A percentile compares a stretch with the other conserved stretches of the same genome.
phyloP scores from a whole-genome alignment of 768 basidiomycete species.

The Leucogyrophana mollusca region DNA sequence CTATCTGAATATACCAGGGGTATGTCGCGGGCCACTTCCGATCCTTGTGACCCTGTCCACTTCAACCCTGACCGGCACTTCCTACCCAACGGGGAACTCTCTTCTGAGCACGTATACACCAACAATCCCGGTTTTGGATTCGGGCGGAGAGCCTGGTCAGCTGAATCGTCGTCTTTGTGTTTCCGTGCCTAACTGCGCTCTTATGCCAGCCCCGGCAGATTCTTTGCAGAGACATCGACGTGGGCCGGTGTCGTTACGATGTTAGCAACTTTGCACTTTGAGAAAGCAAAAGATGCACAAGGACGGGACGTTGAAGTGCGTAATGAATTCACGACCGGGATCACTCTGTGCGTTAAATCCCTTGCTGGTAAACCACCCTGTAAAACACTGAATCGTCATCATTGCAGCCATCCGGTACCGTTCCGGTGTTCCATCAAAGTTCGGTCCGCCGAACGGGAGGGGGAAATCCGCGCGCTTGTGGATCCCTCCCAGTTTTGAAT shows the following conservation, averaged over 20 bases:
- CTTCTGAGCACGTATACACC: not conserved
- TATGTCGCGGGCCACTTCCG: conserved; percentile 1
- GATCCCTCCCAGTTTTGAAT: too few species aligned
- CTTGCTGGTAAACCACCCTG: too few species aligned
- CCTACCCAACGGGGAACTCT: not conserved
- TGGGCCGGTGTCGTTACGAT: conserved; percentile 23
- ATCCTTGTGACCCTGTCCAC: not conserved
- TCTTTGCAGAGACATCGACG: conserved; percentile 21
- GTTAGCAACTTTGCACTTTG: conserved; percentile 19
- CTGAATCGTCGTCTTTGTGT: not conserved
- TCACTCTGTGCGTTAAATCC: not conserved
- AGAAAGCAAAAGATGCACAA: conserved; percentile 15
- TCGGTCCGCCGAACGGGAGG: too few species aligned
- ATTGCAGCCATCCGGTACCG: too few species aligned
- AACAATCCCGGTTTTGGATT: not conserved
- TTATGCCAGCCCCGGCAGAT: conserved; percentile 14
- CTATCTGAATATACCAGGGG: not conserved
- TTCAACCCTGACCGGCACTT: conserved; percentile 3
- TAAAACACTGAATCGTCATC: too few species aligned
- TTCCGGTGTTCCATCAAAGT: too few species aligned
- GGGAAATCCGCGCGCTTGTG: too few species aligned
- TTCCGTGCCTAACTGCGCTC: too few species aligned
- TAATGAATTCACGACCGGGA: conserved; percentile 1
- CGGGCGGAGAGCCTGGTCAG: conserved; percentile 3
- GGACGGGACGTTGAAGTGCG: conserved; percentile 17